These are phyloP conservation scores for Mollisiaceae sp. DNA, from an alignment of 2,329 filamentous ascomycete species.

Conservation along the genomic window DNA sequence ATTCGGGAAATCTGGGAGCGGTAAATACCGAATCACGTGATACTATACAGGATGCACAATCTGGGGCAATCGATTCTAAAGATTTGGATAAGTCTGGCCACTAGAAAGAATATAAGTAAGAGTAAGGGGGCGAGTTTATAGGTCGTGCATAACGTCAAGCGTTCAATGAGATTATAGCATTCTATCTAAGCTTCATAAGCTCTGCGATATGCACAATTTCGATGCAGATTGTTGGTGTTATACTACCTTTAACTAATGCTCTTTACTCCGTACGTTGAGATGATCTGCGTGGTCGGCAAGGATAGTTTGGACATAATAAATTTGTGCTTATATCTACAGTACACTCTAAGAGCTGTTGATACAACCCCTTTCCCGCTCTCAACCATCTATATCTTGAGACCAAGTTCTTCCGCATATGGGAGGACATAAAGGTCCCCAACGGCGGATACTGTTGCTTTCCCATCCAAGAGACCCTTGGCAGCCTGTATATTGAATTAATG, in stretches of 20 bases:
- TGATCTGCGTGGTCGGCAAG: neutral
- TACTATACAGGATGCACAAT: neutral
- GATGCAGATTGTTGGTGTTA: too few relatives aligned
- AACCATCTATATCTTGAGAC: conserved; percentile 83
- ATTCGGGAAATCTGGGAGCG: conserved; percentile 19
- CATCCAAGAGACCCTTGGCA: conserved; percentile 84
- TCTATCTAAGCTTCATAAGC: neutral
- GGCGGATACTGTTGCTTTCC: conserved; percentile 85
- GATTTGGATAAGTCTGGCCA: too few relatives aligned
- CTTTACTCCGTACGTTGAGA: too few relatives aligned
- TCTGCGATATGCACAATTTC: too few relatives aligned
- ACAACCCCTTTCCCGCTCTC: conserved; percentile 37
- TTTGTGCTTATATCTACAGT: conserved; percentile 44
- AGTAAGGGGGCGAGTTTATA: neutral
- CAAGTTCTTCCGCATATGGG: conserved; percentile 92
- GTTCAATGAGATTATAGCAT: neutral
- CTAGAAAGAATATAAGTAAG: too few relatives aligned
- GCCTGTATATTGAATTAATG: conserved; percentile 59
- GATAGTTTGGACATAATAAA: conserved; percentile 25
- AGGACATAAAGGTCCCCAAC: conserved; percentile 92
- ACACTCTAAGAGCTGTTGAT: conserved; percentile 45
- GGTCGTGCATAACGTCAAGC: neutral
- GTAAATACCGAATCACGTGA: conserved; percentile 24
- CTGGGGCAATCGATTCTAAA: too few relatives aligned
- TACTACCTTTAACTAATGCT: too few relatives aligned